Conservation (phyloP, 371 early-diverging fungal species). For the Mucor indicus region DNA sequence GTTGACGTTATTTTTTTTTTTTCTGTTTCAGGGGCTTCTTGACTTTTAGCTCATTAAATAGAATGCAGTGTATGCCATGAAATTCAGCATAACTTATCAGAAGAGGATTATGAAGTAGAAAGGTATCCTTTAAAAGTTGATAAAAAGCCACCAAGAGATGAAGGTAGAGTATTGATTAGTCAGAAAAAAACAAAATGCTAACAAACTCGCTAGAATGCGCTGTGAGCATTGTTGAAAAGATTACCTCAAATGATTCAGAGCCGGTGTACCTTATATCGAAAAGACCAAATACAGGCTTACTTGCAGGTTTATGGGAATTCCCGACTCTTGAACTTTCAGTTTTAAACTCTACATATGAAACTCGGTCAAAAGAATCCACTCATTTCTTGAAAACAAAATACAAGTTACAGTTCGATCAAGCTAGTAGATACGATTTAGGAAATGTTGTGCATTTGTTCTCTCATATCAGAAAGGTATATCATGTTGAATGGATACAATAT, state of each 20-base stretch:
- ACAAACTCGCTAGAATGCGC: conserved; percentile 44
- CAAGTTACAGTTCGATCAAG: conserved; percentile 15
- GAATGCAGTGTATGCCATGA: conserved; percentile 34
- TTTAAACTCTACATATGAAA: conserved; percentile 32
- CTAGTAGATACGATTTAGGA: conserved; percentile 48
- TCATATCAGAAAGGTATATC: conserved; percentile 67
- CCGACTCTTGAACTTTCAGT: conserved; percentile 52
- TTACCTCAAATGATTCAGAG: conserved; percentile 2
- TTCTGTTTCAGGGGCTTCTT: background rate
- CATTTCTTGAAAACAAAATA: conserved; percentile 27
- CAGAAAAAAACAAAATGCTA: background rate
- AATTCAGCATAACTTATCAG: conserved; percentile 20
- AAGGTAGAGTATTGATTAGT: conserved; percentile 43
- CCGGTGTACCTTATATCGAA: conserved; percentile 52
- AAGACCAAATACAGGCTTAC: conserved; percentile 59
- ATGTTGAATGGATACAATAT: conserved; percentile 51
- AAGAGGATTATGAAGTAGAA: conserved; percentile 35
- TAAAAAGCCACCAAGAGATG: conserved; percentile 63
- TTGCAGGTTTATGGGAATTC: conserved; percentile 85
- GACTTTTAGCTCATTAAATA: background rate
- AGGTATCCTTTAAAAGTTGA: conserved; percentile 62
- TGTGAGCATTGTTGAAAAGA: conserved; percentile 57
- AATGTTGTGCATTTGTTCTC: conserved; percentile 67
- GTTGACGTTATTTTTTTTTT: background rate
- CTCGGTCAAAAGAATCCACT: conserved; percentile 30